A percentile compares a stretch with the other conserved stretches of the same genome.
phyloP scores from a whole-genome alignment of 129 eudicot genomes.

The Lactuca saligna region DNA sequence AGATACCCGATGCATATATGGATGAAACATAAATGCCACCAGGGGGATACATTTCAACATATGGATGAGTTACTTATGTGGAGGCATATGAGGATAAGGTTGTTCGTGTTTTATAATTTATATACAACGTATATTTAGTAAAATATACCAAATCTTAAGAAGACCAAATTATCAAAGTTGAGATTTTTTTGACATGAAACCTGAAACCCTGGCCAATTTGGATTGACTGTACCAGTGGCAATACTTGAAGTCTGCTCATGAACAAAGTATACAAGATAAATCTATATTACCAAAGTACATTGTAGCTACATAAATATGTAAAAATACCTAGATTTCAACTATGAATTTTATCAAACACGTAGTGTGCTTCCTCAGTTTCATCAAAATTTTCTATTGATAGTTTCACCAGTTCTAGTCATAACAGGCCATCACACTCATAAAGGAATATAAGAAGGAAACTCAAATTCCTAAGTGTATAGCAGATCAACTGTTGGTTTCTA shows the following conservation, averaged over 20 bases:
- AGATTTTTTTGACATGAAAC: slow-evolving; percentile 5
- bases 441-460: too few relatives aligned
- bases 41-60: slow-evolving; percentile 97
- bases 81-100: slow-evolving; percentile 98
- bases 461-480: too few relatives aligned
- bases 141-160: slow-evolving; percentile 16
- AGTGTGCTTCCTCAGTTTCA: too few relatives aligned
- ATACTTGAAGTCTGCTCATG: slow-evolving; percentile 71
- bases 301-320: not conserved
- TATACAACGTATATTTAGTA: slow-evolving; percentile 25
- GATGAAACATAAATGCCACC: slow-evolving; percentile 98
- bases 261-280: slow-evolving; percentile 16
- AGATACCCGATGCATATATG: slow-evolving; percentile 91
- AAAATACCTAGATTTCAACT: too few relatives aligned
- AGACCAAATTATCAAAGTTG: slow-evolving; percentile 8
- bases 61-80: slow-evolving; percentile 97
- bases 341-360: too few relatives aligned
- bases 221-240: slow-evolving; percentile 49
- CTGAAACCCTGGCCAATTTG: slow-evolving; percentile 93
- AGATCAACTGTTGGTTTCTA: too few relatives aligned
- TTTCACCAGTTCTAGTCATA: too few relatives aligned
- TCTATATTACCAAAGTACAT: slow-evolving; percentile 14
- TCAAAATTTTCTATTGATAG: too few relatives aligned
- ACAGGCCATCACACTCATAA: too few relatives aligned
- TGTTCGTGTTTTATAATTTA: slow-evolving; percentile 42